These are phyloP conservation scores for Forsythia suspensa DNA, from an alignment of 257 asterid species.

Conservation along the genomic window DNA sequence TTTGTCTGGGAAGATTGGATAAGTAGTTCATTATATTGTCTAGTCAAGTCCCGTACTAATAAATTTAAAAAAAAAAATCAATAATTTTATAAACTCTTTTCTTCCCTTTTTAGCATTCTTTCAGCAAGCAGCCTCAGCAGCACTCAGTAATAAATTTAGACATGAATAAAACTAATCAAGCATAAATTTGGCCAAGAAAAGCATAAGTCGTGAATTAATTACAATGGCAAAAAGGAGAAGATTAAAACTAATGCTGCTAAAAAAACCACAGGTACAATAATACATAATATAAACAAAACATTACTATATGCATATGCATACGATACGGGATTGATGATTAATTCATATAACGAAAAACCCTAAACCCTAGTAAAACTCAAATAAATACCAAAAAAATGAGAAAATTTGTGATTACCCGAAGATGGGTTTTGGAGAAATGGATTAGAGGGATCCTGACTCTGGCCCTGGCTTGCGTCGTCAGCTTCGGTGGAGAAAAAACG, in stretches of 20 bases:
- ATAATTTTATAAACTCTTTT: not conserved
- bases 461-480: constrained; percentile 29
- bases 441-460: constrained; percentile 10
- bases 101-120: not conserved
- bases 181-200: not conserved
- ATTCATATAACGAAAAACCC: not conserved
- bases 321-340: not conserved
- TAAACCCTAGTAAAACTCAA: constrained; percentile 7
- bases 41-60: not conserved
- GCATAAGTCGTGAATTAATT: not conserved
- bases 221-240: not conserved
- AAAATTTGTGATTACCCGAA: constrained; percentile 31
- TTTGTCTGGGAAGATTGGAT: not conserved
- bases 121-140: not conserved
- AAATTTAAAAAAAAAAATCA: no score
- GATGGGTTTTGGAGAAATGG: constrained; percentile 34
- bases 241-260: not conserved
- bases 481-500: constrained; percentile 53
- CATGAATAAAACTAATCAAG: not conserved
- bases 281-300: not conserved
- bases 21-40: not conserved
- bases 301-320: not conserved
- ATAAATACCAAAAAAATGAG: not conserved
- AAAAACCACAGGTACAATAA: not conserved
- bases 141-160: not conserved